Conservation (phyloP, 495 filamentous ascomycete genomes). For the Xanthoparmelia taractica region DNA sequence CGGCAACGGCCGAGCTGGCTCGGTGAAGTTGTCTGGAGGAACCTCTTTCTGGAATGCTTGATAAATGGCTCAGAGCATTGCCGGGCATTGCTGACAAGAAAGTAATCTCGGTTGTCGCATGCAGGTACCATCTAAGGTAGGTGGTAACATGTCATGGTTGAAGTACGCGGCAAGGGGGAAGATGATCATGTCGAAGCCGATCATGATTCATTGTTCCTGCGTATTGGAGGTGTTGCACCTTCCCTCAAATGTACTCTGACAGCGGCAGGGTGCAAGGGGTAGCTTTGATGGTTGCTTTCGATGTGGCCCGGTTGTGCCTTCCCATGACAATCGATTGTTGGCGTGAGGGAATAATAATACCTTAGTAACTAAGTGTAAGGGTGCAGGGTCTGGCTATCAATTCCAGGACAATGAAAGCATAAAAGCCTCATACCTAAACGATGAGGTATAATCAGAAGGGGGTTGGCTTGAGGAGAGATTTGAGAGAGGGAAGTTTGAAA, state of each 20-base stretch:
- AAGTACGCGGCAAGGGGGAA: background rate
- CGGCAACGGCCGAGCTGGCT: conserved; percentile 6
- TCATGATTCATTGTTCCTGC: conserved; percentile 4
- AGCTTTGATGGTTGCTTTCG: background rate
- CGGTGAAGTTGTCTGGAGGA: conserved; percentile 18
- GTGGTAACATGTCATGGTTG: background rate
- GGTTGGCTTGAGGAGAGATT: too few relatives aligned
- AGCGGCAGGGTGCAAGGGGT: background rate
- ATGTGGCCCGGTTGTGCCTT: conserved; percentile 2
- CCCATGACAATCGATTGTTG: background rate
- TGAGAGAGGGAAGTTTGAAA: too few relatives aligned
- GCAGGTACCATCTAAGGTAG: background rate
- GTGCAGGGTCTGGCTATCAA: too few relatives aligned
- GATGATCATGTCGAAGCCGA: background rate
- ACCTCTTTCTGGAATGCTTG: conserved; percentile 22
- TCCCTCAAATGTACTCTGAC: background rate
- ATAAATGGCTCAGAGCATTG: conserved; percentile 7
- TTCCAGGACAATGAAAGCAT: too few relatives aligned
- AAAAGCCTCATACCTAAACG: too few relatives aligned
- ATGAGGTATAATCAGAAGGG: too few relatives aligned
- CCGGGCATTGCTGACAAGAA: conserved; percentile 10
- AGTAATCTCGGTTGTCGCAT: conserved; percentile 4
- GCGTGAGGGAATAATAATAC: too few relatives aligned
- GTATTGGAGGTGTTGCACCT: background rate
- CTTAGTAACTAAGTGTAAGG: too few relatives aligned